phyloP scores from a whole-genome alignment of 2,329 filamentous ascomycete species.

The Massarina eburnea region DNA sequence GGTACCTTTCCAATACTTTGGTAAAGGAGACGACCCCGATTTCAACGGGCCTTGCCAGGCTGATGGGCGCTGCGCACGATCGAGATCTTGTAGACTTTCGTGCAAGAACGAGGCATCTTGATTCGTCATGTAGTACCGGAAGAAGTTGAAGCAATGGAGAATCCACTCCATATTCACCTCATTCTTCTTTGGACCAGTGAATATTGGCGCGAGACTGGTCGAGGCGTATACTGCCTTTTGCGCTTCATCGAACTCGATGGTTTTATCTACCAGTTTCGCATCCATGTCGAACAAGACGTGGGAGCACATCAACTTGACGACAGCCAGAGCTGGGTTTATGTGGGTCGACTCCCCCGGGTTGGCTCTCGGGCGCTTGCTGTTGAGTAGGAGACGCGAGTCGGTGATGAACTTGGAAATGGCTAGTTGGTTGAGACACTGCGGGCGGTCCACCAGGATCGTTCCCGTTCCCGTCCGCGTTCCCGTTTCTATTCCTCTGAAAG shows the following conservation, averaged over 20 bases:
- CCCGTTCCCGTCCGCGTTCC: too few relatives aligned
- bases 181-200: constrained; percentile 38
- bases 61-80: constrained; percentile 43
- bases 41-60: constrained; percentile 45
- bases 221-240: constrained; percentile 50
- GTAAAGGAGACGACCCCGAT: constrained; percentile 40
- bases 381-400: constrained; percentile 29
- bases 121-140: constrained; percentile 52
- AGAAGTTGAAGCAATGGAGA: constrained; percentile 55
- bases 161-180: constrained; percentile 51
- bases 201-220: constrained; percentile 42
- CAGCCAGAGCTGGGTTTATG: constrained; percentile 22
- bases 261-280: constrained; percentile 11
- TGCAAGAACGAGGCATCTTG: constrained; percentile 42
- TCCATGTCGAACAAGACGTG: constrained; percentile 32
- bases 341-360: constrained; percentile 4
- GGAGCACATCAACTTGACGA: constrained; percentile 36
- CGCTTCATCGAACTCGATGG: constrained; percentile 47
- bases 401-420: constrained; percentile 34
- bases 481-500: background rate
- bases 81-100: constrained; percentile 40
- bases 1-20: constrained; percentile 54
- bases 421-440: constrained; percentile 38
- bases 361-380: constrained; percentile 23
- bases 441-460: constrained; percentile 7